Evolutionary conservation across 2,329 filamentous ascomycete species (phyloP).

Genomic region (Colletotrichum noveboracense): DNA sequence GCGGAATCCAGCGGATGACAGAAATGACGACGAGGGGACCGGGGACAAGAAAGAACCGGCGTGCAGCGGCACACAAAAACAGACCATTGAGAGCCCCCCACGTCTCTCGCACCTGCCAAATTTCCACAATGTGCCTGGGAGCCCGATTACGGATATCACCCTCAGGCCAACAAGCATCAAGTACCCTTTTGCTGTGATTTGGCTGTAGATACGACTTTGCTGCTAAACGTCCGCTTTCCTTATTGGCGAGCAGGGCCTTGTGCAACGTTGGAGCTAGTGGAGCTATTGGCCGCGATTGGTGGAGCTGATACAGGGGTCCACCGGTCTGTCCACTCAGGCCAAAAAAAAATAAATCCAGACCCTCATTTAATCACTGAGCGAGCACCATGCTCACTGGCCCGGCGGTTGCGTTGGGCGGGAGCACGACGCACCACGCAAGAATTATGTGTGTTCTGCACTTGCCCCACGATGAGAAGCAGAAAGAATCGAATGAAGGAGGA

Average conservation of each 20-base stretch:
- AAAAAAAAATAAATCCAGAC: neutral
- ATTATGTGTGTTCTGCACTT: neutral
- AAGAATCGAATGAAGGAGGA: neutral
- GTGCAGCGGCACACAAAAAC: neutral
- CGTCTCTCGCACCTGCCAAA: neutral
- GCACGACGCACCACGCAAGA: neutral
- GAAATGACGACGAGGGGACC: neutral
- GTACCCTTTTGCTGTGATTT: neutral
- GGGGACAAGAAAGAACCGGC: neutral
- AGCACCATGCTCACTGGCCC: neutral
- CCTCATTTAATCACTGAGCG: slow-evolving; percentile 22
- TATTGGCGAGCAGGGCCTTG: neutral
- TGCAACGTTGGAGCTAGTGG: neutral
- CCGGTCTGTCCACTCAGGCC: slow-evolving; percentile 2
- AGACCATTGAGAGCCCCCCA: slow-evolving; percentile 15
- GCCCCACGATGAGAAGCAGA: slow-evolving; percentile 7
- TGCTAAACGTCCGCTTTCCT: neutral
- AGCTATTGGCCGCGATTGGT: neutral
- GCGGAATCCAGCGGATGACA: neutral
- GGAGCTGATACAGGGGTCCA: slow-evolving; percentile 2
- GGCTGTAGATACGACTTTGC: neutral
- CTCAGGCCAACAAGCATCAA: neutral
- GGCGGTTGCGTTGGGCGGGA: neutral
- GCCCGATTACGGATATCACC: neutral
- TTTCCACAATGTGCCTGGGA: neutral